Percentiles rank a stretch among this genome's conserved stretches.
Conservation (phyloP, 805 yeast genomes). For the Teunomyces gatunensis region DNA sequence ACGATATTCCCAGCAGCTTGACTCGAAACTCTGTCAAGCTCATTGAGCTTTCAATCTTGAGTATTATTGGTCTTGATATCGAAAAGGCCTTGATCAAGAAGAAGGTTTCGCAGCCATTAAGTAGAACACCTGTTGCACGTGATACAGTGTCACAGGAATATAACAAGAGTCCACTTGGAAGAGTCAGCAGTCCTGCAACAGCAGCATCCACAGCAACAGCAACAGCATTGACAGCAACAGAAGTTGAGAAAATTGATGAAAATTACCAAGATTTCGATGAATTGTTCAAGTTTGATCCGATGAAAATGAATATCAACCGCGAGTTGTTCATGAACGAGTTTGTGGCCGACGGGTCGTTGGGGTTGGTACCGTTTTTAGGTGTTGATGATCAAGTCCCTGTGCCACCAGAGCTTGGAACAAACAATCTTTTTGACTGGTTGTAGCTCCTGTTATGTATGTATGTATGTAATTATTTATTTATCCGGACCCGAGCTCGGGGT, state of each 20-base stretch:
- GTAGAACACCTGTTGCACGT: slow-evolving; percentile 23
- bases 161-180: slow-evolving; percentile 3
- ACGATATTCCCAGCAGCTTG: slow-evolving; percentile 60
- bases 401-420: not conserved
- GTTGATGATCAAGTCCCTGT: slow-evolving; percentile 21
- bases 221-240: not conserved
- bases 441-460: not conserved
- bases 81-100: slow-evolving; percentile 19
- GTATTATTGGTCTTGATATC: slow-evolving; percentile 55
- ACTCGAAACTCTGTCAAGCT: slow-evolving; percentile 55
- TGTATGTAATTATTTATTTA: not conserved
- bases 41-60: slow-evolving; percentile 57
- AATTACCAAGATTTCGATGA: not conserved
- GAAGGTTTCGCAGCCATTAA: slow-evolving; percentile 17
- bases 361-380: slow-evolving; percentile 67
- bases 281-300: slow-evolving; percentile 39
- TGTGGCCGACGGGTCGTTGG: slow-evolving; percentile 81
- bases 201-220: not conserved
- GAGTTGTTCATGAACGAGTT: slow-evolving; percentile 46
- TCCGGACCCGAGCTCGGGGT: not conserved
- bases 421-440: slow-evolving; percentile 1
- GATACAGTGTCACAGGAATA: slow-evolving; percentile 10
- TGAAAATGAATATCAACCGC: slow-evolving; percentile 29
- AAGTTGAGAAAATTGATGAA: not conserved
- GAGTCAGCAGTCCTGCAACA: not conserved